Conservation (phyloP, 225 moss, liverwort and hornwort genomes). For the Physcomitrellopsis africana region DNA sequence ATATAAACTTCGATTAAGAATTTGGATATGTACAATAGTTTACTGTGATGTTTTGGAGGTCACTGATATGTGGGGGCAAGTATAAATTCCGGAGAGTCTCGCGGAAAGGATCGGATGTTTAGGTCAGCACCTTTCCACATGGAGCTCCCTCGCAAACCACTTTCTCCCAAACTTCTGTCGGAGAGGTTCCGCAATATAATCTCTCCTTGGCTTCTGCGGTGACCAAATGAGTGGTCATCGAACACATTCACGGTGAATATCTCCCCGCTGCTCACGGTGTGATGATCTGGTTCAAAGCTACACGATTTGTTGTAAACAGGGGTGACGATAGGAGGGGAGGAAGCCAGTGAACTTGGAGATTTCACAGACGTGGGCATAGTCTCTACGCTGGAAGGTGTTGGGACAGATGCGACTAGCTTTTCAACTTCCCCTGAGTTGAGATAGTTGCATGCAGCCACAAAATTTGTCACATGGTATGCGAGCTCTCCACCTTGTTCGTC, state of each 20-base stretch:
- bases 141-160: conserved; percentile 29
- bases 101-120: conserved; percentile 39
- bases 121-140: conserved; percentile 30
- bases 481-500: conserved; percentile 62
- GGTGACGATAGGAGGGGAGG: conserved; percentile 44
- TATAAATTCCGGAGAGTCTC: conserved; percentile 64
- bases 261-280: conserved; percentile 57
- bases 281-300: conserved; percentile 54
- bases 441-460: conserved; percentile 66
- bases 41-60: neutral
- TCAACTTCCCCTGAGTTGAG: conserved; percentile 57
- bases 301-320: conserved; percentile 51
- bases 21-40: conserved; percentile 42
- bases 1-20: conserved; percentile 31
- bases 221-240: conserved; percentile 32
- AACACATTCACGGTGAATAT: conserved; percentile 49
- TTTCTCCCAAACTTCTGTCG: conserved; percentile 42
- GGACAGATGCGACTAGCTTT: conserved; percentile 43
- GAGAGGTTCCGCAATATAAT: conserved; percentile 56
- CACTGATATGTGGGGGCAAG: conserved; percentile 67
- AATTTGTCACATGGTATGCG: conserved; percentile 61
- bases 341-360: conserved; percentile 30
- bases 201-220: conserved; percentile 40
- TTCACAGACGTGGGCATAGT: conserved; percentile 1
- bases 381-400: conserved; percentile 22